phyloP scores from a whole-genome alignment of 345 rosid species.

The Aquilaria yunnanensis region DNA sequence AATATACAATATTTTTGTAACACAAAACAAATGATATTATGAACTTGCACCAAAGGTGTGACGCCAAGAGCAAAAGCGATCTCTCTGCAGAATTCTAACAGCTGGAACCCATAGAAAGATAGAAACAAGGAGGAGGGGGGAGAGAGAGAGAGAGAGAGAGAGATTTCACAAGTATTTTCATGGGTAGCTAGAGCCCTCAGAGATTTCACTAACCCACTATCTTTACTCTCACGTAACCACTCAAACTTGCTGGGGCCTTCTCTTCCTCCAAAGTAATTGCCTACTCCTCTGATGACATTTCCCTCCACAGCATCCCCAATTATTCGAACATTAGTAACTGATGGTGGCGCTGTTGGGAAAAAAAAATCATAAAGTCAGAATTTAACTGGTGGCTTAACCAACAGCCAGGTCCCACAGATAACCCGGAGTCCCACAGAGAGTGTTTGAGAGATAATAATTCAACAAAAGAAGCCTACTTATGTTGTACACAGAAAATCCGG shows the following conservation, averaged over 20 bases:
- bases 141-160: neutral
- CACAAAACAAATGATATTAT: no score
- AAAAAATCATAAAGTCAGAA: conserved; percentile 16
- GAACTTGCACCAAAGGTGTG: no score
- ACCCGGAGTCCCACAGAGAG: no score
- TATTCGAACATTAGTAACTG: conserved; percentile 65
- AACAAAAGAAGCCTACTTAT: neutral
- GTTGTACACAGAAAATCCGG: neutral
- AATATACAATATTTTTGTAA: neutral
- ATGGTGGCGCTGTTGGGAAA: conserved; percentile 77
- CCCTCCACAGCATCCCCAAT: conserved; percentile 87
- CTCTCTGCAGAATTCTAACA: no score
- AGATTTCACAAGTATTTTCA: neutral
- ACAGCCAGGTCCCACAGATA: neutral
- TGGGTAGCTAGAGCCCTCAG: neutral
- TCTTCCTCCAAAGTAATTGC: conserved; percentile 92
- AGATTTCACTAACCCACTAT: conserved; percentile 59
- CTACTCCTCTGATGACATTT: conserved; percentile 63
- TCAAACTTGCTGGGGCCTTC: conserved; percentile 98
- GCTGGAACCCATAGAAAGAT: neutral
- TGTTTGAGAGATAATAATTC: no score
- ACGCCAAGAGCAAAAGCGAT: no score
- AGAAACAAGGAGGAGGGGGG: neutral
- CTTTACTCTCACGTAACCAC: conserved; percentile 75
- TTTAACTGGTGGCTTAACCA: conserved; percentile 1